phyloP scores from a whole-genome alignment of 2,329 filamentous ascomycete genomes.

The Pestalotiopsis sp. region DNA sequence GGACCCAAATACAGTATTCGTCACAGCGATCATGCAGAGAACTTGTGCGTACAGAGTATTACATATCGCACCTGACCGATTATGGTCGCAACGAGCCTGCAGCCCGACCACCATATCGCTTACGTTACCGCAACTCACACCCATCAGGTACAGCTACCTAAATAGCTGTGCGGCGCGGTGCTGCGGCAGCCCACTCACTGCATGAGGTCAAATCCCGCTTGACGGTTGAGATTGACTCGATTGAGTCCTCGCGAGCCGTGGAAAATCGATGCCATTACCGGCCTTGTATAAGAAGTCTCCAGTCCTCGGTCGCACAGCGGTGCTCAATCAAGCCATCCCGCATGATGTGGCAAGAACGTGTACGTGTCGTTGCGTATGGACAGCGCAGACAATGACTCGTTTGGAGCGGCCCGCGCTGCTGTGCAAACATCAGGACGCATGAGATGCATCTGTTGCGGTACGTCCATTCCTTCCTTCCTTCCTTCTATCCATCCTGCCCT shows the following conservation, averaged over 20 bases:
- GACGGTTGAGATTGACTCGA: background rate
- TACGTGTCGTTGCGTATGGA: background rate
- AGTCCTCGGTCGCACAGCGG: background rate
- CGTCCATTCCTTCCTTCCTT: background rate
- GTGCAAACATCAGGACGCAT: background rate
- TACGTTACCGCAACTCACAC: background rate
- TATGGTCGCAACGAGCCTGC: background rate
- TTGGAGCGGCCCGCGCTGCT: background rate
- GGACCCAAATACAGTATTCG: background rate
- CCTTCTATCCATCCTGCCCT: background rate
- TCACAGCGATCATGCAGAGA: background rate
- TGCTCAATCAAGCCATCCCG: background rate
- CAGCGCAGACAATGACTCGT: background rate
- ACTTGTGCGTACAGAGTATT: background rate
- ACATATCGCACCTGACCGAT: background rate
- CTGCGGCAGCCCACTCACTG: background rate
- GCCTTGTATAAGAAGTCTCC: background rate
- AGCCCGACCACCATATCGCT: background rate
- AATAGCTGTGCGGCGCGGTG: background rate
- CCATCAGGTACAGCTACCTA: background rate
- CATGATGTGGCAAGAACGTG: background rate
- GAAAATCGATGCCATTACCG: background rate
- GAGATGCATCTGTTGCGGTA: background rate
- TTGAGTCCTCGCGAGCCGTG: background rate
- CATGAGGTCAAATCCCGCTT: background rate